Conservation (phyloP, 75 land plant species). For the Selaginella moellendorffii region DNA sequence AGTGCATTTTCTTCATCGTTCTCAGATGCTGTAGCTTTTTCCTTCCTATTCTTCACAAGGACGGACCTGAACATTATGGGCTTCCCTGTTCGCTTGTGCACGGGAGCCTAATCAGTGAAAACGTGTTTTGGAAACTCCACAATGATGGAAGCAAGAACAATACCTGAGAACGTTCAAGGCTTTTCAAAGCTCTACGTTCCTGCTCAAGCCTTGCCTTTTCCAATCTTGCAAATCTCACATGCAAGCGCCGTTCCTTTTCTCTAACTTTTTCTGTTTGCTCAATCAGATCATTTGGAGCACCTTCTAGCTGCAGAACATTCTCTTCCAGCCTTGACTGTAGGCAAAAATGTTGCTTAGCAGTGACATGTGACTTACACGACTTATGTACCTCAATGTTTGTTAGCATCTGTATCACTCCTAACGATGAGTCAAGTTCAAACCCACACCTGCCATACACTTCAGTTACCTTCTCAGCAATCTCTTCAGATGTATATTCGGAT, state of each 20-base stretch:
- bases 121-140: neutral
- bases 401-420: slow-evolving; percentile 23
- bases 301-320: slow-evolving; percentile 9
- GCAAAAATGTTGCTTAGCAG: neutral
- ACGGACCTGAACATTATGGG: slow-evolving; percentile 23
- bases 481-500: slow-evolving; percentile 21
- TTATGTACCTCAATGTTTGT: slow-evolving; percentile 24
- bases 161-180: slow-evolving; percentile 22
- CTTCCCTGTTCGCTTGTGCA: slow-evolving; percentile 23
- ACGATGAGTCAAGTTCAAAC: slow-evolving; percentile 19
- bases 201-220: slow-evolving; percentile 11
- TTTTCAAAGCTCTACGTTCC: slow-evolving; percentile 17
- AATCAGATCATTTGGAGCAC: slow-evolving; percentile 15
- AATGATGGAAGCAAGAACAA: neutral
- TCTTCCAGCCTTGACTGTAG: slow-evolving; percentile 23
- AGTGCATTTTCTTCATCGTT: neutral
- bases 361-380: neutral
- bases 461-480: slow-evolving; percentile 16
- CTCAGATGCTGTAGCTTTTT: neutral
- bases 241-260: slow-evolving; percentile 23
- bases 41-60: slow-evolving; percentile 19
- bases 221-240: slow-evolving; percentile 15
- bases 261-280: slow-evolving; percentile 19
- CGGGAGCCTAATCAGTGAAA: slow-evolving; percentile 16
- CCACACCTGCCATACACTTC: slow-evolving; percentile 23